Percentiles rank a stretch among this genome's conserved stretches.
Evolutionary conservation across 768 basidiomycete genomes (phyloP).

Genomic region (Suillus alpinus): DNA sequence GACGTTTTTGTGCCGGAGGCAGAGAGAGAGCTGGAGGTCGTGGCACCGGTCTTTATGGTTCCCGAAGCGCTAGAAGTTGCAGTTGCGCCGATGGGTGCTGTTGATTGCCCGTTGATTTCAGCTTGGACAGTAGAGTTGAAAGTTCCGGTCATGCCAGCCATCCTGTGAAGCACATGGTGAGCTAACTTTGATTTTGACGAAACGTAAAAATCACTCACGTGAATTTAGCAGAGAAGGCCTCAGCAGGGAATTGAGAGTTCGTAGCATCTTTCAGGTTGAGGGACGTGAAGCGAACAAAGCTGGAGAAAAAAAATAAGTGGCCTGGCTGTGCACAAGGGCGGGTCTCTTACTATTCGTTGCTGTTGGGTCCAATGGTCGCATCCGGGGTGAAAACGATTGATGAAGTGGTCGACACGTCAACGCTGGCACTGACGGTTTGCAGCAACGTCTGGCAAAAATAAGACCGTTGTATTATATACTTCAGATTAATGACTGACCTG

Average conservation of each 20-base stretch:
- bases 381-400: conserved; percentile 52
- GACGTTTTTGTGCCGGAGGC: neutral
- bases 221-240: conserved; percentile 81
- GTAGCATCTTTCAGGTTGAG: conserved; percentile 47
- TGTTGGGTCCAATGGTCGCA: conserved; percentile 51
- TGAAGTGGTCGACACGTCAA: conserved; percentile 50
- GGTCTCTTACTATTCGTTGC: conserved; percentile 49
- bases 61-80: conserved; percentile 24
- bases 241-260: conserved; percentile 51
- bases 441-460: conserved; percentile 48
- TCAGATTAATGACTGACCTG: conserved; percentile 46
- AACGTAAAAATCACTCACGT: conserved; percentile 42
- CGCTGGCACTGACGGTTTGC: conserved; percentile 44
- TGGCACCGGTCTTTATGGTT: neutral
- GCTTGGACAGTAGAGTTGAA: conserved; percentile 57
- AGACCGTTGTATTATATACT: neutral
- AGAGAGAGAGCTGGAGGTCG: neutral
- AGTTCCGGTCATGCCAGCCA: conserved; percentile 67
- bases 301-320: conserved; percentile 19
- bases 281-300: conserved; percentile 81
- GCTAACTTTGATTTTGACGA: neutral
- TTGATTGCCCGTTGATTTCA: conserved; percentile 60
- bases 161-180: conserved; percentile 33
- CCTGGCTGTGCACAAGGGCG: neutral
- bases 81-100: conserved; percentile 51